Percentiles rank a stretch among this genome's conserved stretches.
Evolutionary conservation across 1,284 basidiomycete species (phyloP).

Genomic region (Marasmius sp.): DNA sequence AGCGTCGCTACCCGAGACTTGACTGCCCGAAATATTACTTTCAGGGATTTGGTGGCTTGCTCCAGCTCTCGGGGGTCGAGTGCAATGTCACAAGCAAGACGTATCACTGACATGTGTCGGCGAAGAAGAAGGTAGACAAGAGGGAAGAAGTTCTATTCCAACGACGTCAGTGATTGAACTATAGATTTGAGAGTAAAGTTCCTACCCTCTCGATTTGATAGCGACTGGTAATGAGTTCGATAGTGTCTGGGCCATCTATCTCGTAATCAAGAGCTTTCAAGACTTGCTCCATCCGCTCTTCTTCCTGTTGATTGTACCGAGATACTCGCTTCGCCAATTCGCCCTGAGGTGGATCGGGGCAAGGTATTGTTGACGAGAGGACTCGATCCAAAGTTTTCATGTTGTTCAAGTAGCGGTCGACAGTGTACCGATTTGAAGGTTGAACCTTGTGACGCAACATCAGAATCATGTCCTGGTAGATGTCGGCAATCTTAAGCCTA

Average conservation of each 20-base stretch:
- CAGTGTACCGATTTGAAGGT: slow-evolving; percentile 5
- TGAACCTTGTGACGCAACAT: slow-evolving; percentile 2
- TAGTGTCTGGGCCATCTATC: slow-evolving; percentile 13
- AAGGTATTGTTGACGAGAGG: slow-evolving; percentile 4
- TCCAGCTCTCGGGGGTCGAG: slow-evolving; percentile 8
- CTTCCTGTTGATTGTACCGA: slow-evolving; percentile 7
- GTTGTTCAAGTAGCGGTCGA: slow-evolving; percentile 4
- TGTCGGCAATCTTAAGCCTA: slow-evolving; percentile 6
- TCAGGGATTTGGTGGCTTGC: not conserved
- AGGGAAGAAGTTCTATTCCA: slow-evolving; percentile 7
- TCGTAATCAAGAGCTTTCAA: slow-evolving; percentile 8
- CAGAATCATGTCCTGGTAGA: slow-evolving; percentile 1
- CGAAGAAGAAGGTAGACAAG: slow-evolving; percentile 9
- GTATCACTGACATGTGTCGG: slow-evolving; percentile 4
- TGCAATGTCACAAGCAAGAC: not conserved
- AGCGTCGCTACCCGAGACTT: slow-evolving; percentile 1
- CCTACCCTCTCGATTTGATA: slow-evolving; percentile 13
- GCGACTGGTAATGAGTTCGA: slow-evolving; percentile 7
- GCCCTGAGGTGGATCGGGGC: slow-evolving; percentile 1
- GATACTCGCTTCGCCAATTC: slow-evolving; percentile 1
- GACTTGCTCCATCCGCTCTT: slow-evolving; percentile 8
- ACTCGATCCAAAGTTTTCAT: slow-evolving; percentile 1
- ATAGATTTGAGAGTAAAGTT: not conserved
- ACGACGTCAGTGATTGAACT: not conserved
- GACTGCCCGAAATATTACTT: slow-evolving; percentile 4